Percentiles rank a stretch among this genome's conserved stretches.
These are phyloP conservation scores for Torulaspora delbrueckii DNA, from an alignment of 805 yeast species.

Conservation along the genomic window DNA sequence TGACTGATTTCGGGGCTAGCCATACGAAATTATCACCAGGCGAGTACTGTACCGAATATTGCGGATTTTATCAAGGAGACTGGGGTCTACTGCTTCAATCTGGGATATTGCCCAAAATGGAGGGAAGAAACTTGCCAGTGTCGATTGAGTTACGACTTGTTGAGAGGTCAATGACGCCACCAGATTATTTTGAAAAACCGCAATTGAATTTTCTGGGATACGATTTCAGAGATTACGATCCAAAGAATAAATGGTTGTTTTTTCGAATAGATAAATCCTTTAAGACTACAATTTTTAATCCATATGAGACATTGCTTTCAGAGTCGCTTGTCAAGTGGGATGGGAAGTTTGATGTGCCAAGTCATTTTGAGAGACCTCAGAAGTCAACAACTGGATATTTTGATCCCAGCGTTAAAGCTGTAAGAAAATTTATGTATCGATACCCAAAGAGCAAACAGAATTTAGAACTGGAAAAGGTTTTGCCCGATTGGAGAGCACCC, in stretches of 20 bases:
- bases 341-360: conserved; percentile 7
- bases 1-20: conserved; percentile 16
- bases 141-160: conserved; percentile 17
- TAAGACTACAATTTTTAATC: conserved; percentile 13
- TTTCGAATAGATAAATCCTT: conserved; percentile 11
- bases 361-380: not conserved
- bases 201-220: conserved; percentile 27
- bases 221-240: conserved; percentile 15
- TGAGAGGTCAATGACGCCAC: conserved; percentile 14
- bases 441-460: conserved; percentile 12
- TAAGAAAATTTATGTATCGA: conserved; percentile 10
- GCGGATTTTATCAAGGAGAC: conserved; percentile 20
- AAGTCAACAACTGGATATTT: not conserved
- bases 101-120: conserved; percentile 14
- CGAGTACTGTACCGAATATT: conserved; percentile 13
- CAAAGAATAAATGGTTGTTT: conserved; percentile 17
- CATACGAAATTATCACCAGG: conserved; percentile 13
- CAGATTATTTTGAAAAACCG: conserved; percentile 29
- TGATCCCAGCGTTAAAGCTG: conserved; percentile 6
- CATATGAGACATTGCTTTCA: conserved; percentile 7
- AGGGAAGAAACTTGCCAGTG: not conserved
- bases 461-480: conserved; percentile 5
- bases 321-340: conserved; percentile 10
- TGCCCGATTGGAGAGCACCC: conserved; percentile 18
- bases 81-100: conserved; percentile 23